Evolutionary conservation across 805 yeast species (phyloP).

Genomic region (Nakazawaea ishiwadae): DNA sequence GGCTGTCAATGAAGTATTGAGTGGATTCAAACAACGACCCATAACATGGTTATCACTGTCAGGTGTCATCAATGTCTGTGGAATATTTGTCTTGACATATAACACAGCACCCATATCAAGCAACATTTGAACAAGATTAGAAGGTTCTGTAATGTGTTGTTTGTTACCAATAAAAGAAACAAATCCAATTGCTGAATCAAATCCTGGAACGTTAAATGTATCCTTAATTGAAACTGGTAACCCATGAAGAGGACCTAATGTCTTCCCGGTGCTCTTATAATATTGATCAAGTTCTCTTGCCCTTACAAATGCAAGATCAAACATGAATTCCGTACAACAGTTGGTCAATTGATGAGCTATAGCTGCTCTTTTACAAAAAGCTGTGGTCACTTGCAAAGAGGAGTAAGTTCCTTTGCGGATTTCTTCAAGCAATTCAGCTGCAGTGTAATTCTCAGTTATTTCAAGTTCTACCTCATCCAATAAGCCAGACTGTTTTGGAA

Average conservation of each 20-base stretch:
- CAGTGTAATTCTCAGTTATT: slow-evolving; percentile 15
- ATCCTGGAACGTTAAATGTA: slow-evolving; percentile 37
- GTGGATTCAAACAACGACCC: slow-evolving; percentile 22
- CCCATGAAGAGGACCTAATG: slow-evolving; percentile 58
- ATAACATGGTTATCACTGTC: slow-evolving; percentile 10
- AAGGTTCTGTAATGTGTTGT: slow-evolving; percentile 25
- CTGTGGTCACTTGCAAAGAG: slow-evolving; percentile 39
- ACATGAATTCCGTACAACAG: slow-evolving; percentile 33
- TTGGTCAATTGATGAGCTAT: slow-evolving; percentile 46
- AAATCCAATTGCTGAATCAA: slow-evolving; percentile 40
- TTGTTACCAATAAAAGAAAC: slow-evolving; percentile 36
- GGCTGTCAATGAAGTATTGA: slow-evolving; percentile 25
- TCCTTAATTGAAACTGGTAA: slow-evolving; percentile 42
- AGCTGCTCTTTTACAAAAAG: slow-evolving; percentile 51
- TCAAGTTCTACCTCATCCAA: slow-evolving; percentile 13
- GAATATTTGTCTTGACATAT: slow-evolving; percentile 46
- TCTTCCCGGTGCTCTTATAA: slow-evolving; percentile 37
- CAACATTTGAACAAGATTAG: slow-evolving; percentile 32
- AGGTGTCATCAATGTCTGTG: slow-evolving; percentile 19
- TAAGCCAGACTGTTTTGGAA: slow-evolving; percentile 14
- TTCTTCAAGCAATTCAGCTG: slow-evolving; percentile 13
- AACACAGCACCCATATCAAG: slow-evolving; percentile 43
- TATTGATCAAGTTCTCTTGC: slow-evolving; percentile 51
- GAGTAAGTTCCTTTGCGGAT: slow-evolving; percentile 26
- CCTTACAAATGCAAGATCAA: slow-evolving; percentile 48